phyloP scores from a whole-genome alignment of 371 early-diverging fungal species.

The Circinella umbellata region DNA sequence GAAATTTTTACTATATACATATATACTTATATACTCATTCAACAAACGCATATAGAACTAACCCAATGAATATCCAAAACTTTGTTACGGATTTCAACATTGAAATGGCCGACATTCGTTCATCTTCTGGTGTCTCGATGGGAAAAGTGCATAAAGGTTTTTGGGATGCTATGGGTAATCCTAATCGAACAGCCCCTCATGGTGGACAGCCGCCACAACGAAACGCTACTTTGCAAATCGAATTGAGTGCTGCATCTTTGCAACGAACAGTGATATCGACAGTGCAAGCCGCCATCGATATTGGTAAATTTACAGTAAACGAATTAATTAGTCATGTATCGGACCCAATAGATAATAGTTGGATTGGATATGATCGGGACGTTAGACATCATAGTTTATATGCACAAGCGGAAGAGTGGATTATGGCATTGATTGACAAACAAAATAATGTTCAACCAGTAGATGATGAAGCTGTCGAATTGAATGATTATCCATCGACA shows the following conservation, averaged over 20 bases:
- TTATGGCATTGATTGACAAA: constrained; percentile 29
- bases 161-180: constrained; percentile 65
- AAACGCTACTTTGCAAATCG: constrained; percentile 33
- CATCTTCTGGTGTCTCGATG: constrained; percentile 48
- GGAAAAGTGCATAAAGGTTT: constrained; percentile 66
- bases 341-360: constrained; percentile 52
- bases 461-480: constrained; percentile 7
- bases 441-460: constrained; percentile 12
- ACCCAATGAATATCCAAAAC: constrained; percentile 66
- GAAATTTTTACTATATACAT: too few species aligned
- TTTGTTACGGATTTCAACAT: constrained; percentile 62
- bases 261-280: constrained; percentile 44
- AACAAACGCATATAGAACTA: constrained; percentile 38
- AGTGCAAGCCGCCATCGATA: constrained; percentile 34
- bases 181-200: constrained; percentile 5
- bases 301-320: constrained; percentile 30
- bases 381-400: constrained; percentile 43
- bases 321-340: constrained; percentile 45
- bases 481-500: neutral
- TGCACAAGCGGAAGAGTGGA: constrained; percentile 43
- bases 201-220: constrained; percentile 20
- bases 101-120: constrained; percentile 49
- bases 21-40: too few species aligned
- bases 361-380: constrained; percentile 43
- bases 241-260: constrained; percentile 42